phyloP scores from a whole-genome alignment of 805 yeast species.

The Suhomyces faveliae region DNA sequence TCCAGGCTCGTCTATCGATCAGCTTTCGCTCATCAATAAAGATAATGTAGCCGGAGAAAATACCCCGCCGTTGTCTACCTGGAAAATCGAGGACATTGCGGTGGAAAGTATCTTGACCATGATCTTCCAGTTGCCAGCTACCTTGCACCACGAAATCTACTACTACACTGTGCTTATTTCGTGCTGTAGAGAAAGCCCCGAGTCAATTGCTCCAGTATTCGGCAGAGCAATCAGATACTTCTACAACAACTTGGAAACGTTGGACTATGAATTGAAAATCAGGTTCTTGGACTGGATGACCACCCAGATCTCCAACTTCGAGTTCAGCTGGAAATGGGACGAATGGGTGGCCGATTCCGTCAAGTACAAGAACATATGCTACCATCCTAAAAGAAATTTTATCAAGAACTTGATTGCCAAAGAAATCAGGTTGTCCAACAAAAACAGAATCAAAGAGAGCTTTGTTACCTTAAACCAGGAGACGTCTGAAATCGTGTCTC shows the following conservation, averaged over 20 bases:
- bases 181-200: slow-evolving; percentile 72
- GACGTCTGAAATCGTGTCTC: slow-evolving; percentile 26
- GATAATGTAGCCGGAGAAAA: slow-evolving; percentile 44
- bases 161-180: slow-evolving; percentile 83
- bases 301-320: slow-evolving; percentile 88
- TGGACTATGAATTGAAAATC: slow-evolving; percentile 75
- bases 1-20: slow-evolving; percentile 77
- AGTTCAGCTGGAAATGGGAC: slow-evolving; percentile 96
- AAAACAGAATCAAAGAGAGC: slow-evolving; percentile 66
- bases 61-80: slow-evolving; percentile 56
- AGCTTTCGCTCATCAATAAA: slow-evolving; percentile 44
- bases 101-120: slow-evolving; percentile 78
- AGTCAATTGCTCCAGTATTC: slow-evolving; percentile 86
- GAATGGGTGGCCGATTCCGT: slow-evolving; percentile 76
- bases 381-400: slow-evolving; percentile 73
- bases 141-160: slow-evolving; percentile 69
- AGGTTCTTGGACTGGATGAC: slow-evolving; percentile 88
- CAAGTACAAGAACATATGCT: slow-evolving; percentile 43
- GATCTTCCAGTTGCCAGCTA: slow-evolving; percentile 69
- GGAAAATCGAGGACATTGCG: slow-evolving; percentile 89
- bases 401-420: slow-evolving; percentile 77
- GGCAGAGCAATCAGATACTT: slow-evolving; percentile 89
- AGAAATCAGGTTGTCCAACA: slow-evolving; percentile 80
- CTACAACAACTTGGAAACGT: slow-evolving; percentile 59
- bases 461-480: slow-evolving; percentile 40